Percentiles rank a stretch among this genome's conserved stretches.
phyloP scores from a whole-genome alignment of 768 basidiomycete genomes.

The Gloeophyllum trabeum region DNA sequence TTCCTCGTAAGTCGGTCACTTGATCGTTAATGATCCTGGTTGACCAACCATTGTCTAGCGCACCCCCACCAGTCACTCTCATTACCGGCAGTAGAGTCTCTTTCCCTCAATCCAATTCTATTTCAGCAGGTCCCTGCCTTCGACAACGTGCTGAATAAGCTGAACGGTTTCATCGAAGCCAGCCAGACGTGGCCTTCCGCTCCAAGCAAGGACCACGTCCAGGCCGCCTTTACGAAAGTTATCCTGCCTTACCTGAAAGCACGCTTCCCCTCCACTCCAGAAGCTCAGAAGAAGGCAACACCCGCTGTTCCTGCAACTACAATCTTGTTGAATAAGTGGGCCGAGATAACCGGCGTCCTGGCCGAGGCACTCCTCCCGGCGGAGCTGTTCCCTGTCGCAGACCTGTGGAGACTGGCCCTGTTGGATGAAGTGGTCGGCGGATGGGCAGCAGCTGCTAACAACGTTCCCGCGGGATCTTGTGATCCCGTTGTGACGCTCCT shows the following conservation, averaged over 20 bases:
- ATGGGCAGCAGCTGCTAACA: slow-evolving; percentile 27
- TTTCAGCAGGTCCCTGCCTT: slow-evolving; percentile 63
- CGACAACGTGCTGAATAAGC: slow-evolving; percentile 50
- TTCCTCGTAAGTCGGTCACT: slow-evolving; percentile 50
- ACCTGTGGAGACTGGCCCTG: slow-evolving; percentile 72
- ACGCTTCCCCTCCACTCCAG: slow-evolving; percentile 35
- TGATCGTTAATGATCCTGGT: not conserved
- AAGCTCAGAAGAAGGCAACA: slow-evolving; percentile 7
- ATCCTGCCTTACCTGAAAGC: slow-evolving; percentile 58
- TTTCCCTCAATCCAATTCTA: slow-evolving; percentile 67
- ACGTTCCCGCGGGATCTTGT: slow-evolving; percentile 13
- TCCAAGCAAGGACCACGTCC: slow-evolving; percentile 26
- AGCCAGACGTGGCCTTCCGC: slow-evolving; percentile 23
- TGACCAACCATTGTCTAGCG: slow-evolving; percentile 29
- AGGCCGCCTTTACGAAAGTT: slow-evolving; percentile 32
- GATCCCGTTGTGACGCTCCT: slow-evolving; percentile 37
- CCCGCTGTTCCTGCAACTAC: slow-evolving; percentile 19
- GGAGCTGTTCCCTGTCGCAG: slow-evolving; percentile 70
- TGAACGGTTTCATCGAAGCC: slow-evolving; percentile 49
- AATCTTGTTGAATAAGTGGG: slow-evolving; percentile 35
- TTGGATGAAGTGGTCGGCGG: slow-evolving; percentile 47
- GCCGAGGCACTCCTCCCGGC: slow-evolving; percentile 32
- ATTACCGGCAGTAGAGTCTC: slow-evolving; percentile 45
- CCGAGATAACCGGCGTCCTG: slow-evolving; percentile 32
- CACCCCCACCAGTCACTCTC: slow-evolving; percentile 61